These are phyloP conservation scores for Xanthoparmelia taractica DNA, from an alignment of 495 filamentous ascomycete genomes.

Conservation along the genomic window DNA sequence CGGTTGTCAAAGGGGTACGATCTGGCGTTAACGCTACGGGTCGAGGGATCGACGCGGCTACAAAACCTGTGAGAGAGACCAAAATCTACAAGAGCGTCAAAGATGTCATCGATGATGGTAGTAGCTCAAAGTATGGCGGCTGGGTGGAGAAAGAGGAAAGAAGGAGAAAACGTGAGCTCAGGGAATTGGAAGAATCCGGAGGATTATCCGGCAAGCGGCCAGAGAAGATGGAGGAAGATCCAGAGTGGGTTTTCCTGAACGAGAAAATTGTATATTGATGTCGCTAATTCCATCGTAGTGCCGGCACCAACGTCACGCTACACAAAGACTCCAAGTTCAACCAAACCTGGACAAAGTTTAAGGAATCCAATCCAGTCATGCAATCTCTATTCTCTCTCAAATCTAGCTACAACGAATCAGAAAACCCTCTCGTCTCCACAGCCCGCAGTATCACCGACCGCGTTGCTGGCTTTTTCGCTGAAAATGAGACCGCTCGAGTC, in stretches of 20 bases:
- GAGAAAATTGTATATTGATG: background rate
- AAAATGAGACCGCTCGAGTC: conserved; percentile 93
- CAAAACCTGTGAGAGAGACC: conserved; percentile 84
- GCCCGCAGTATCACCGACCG: conserved; percentile 89
- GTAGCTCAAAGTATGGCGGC: conserved; percentile 89
- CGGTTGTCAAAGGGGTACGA: conserved; percentile 84
- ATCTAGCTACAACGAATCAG: conserved; percentile 83
- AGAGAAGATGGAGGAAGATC: conserved; percentile 68
- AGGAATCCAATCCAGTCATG: conserved; percentile 78
- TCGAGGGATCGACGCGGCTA: conserved; percentile 85
- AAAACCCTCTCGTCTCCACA: conserved; percentile 89
- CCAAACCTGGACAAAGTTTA: conserved; percentile 89
- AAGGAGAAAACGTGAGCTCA: conserved; percentile 60
- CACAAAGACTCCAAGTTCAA: conserved; percentile 97
- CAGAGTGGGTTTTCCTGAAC: conserved; percentile 58
- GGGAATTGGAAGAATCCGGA: conserved; percentile 57
- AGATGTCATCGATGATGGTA: conserved; percentile 93
- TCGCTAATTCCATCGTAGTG: conserved; percentile 42
- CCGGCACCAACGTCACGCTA: conserved; percentile 85
- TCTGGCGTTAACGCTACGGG: conserved; percentile 77
- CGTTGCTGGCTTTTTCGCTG: conserved; percentile 91
- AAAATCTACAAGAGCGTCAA: conserved; percentile 92
- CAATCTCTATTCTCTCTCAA: conserved; percentile 80
- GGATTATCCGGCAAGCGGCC: conserved; percentile 35
- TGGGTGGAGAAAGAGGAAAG: conserved; percentile 95